Base-by-base conservation (phyloP, 345 rosid species). In the Pistacia integerrima region DNA sequence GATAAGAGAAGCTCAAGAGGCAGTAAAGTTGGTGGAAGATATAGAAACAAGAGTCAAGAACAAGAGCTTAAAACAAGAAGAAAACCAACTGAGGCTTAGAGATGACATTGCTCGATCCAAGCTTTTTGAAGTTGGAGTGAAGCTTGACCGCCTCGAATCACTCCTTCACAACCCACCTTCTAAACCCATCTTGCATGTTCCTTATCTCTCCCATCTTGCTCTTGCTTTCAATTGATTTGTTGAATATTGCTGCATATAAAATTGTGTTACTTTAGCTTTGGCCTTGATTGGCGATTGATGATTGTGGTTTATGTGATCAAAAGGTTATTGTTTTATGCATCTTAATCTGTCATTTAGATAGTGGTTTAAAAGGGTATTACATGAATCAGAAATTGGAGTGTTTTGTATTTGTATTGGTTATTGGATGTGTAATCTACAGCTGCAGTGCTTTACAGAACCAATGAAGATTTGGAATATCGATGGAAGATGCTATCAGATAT, bases 91-190 rank as follows among this genome's bases (percentile, higher is more conserved):
- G 5, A 54, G 64, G 67, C 28, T 60, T 62, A 22, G 76, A 16
- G 76, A 73, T 73, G 85, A 78, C 57, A 48, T 60, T 62, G 80
- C 82, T 69, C 67, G 80, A 67, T 81, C 89, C 62, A 87, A 89
- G 80, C 83, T 89, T 51, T 44, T 81, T 12, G 82, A 87, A 51
- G 86, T 77, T 73, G 89, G 93, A 44, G 73, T 84, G 56, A 89
- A 79, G 87, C 84, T 89, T 25, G 90, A 89, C 82, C 85, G 87
- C 68, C 90, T 89, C 57, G 89, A 87, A 71, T 81, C 90, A 1
- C 90, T 85, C 63, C 90, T 89, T 8, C 85, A 72, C 59, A 87
- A 86, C 79, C 89, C 92, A 17, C 92, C 86, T 74, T 75, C 88
- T n/a, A 87, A 83, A 68, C 89, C 85, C 57, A 49, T 81, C 67